Evolutionary conservation across 192 early-diverging fungal genomes (phyloP), one percentile per base, ranked within the genome.

Genomic region (Coemansia sp.): DNA sequence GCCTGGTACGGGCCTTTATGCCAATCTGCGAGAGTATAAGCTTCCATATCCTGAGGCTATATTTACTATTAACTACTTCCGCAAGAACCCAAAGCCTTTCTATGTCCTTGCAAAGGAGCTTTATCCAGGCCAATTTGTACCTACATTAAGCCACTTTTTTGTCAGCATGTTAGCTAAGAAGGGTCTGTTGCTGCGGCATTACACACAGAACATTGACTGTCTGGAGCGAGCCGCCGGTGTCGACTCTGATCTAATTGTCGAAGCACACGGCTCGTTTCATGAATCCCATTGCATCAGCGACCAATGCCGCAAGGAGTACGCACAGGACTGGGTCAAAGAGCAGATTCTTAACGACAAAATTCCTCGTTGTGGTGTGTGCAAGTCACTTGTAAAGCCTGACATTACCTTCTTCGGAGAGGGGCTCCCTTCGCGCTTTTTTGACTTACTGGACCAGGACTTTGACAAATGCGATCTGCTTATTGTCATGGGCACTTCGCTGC

Each of bases 141-240:
- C 97, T 1, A 96, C 96, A 0, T 73, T 85, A 55, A 88, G 87
- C 6, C 96, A 98, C 66, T 93, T 95, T 63, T 94, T 98, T 64
- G 84, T 98, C 36, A 83, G 83, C 10, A 83, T 95, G 36, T 69
- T 98, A 29, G 85, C 82, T 19, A 72, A 92, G 29, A 88, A 90
- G 60, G 83, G 87, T 0, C 19, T 92, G 25, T 84, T 98, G 14
- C 80, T 90, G 25, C 80, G 95, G 27, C 89, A 91, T 59, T 97
- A 93, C 74, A 98, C 95, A 22, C 97, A 98, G 74, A 99, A 99
- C 70, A 96, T 99, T 62, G 97, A 99, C 81, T 94, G 90, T 9
- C 76, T 99, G 17, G 97, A 99, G 78, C 87, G 93, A 9, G 65
- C 91, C 0, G 90, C 95, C 8, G 94, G 94, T 7, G 67, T 98